Conservation (phyloP, 2,329 filamentous ascomycete genomes). For the Huntiella savannae region DNA sequence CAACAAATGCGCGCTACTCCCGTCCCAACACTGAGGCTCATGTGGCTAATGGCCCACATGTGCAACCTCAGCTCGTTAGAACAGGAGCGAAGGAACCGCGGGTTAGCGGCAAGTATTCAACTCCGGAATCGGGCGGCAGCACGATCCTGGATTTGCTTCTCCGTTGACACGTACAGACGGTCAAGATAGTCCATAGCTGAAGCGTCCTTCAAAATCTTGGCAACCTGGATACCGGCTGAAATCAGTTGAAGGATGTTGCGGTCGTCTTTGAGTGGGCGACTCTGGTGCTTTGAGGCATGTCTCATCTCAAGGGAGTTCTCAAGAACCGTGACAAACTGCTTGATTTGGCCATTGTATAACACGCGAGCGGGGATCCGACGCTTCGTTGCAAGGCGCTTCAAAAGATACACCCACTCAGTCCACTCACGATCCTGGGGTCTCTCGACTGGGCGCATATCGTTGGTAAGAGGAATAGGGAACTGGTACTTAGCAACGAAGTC, state of each 20-base stretch:
- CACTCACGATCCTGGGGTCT: conserved; percentile 63
- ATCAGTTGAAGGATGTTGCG: conserved; percentile 75
- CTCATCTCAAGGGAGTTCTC: conserved; percentile 82
- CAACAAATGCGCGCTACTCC: too few species aligned
- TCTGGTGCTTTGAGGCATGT: conserved; percentile 68
- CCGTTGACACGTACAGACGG: conserved; percentile 63
- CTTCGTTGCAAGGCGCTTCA: conserved; percentile 73
- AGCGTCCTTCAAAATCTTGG: conserved; percentile 71
- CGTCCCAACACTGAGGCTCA: not conserved
- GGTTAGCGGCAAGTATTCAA: conserved; percentile 12
- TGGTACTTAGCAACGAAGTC: conserved; percentile 85
- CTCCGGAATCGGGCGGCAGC: conserved; percentile 24
- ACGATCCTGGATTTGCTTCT: conserved; percentile 57
- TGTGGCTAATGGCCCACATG: too few species aligned
- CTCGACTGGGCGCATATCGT: conserved; percentile 62
- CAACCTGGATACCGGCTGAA: conserved; percentile 70
- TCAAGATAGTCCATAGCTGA: conserved; percentile 69
- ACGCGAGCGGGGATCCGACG: conserved; percentile 67
- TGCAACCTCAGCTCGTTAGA: too few species aligned
- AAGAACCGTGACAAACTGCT: conserved; percentile 72
- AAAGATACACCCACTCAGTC: conserved; percentile 80
- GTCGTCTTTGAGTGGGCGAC: conserved; percentile 69
- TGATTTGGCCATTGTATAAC: conserved; percentile 77
- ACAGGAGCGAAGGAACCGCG: not conserved
- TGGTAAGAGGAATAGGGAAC: conserved; percentile 68